Evolutionary conservation across 202 grass and related monocot species (phyloP).

Genomic region (Panicum hallii): DNA sequence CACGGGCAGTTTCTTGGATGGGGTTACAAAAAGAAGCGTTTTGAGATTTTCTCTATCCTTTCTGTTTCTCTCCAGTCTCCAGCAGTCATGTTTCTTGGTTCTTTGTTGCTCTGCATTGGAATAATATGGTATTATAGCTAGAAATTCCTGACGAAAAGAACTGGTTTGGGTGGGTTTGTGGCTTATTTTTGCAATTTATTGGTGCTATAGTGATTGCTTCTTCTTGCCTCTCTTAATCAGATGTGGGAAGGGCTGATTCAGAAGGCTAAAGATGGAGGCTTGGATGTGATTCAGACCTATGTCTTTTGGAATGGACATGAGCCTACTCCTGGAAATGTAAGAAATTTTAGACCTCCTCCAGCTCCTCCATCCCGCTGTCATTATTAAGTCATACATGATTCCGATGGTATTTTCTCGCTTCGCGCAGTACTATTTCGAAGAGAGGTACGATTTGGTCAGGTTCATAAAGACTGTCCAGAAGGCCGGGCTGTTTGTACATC

Average conservation of each 20-base stretch:
- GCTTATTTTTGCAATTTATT: not conserved
- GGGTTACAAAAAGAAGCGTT: not conserved
- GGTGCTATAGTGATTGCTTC: not conserved
- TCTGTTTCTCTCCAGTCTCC: not conserved
- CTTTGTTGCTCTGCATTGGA: not conserved
- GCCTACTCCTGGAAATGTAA: conserved; percentile 86
- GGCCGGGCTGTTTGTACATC: conserved; percentile 87
- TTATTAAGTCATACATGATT: conserved; percentile 33
- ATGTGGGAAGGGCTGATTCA: conserved; percentile 96
- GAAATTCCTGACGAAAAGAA: not conserved
- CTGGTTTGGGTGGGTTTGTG: not conserved
- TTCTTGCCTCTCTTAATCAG: conserved; percentile 48
- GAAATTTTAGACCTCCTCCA: conserved; percentile 12
- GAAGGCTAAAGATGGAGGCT: conserved; percentile 96
- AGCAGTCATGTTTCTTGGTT: not conserved
- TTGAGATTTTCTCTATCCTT: conserved; percentile 36
- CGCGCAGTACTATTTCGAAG: conserved; percentile 91
- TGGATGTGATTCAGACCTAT: conserved; percentile 98
- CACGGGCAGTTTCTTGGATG: not conserved
- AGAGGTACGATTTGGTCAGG: conserved; percentile 95
- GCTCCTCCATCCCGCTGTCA: conserved; percentile 8
- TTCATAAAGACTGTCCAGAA: conserved; percentile 94
- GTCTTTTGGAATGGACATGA: conserved; percentile 99
- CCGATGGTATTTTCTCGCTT: conserved; percentile 52
- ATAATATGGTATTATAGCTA: not conserved